Base-by-base conservation (phyloP, 1,284 basidiomycete genomes). In the Trichosporon ovoides region DNA sequence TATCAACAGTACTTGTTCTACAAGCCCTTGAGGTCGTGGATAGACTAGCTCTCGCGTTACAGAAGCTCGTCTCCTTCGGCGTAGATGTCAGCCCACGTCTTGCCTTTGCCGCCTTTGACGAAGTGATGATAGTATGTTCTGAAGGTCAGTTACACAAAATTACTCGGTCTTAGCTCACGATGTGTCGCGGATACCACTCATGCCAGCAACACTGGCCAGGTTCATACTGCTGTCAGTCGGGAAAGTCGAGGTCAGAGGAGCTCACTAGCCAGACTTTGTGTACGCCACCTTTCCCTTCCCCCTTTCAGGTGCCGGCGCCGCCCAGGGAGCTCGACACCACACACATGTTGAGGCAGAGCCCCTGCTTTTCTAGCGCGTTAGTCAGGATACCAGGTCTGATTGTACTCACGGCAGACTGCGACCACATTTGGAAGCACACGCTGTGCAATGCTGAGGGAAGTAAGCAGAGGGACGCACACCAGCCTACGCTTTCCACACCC, bases 401-500 rank as follows among this genome's bases (percentile, higher is more conserved):
- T 19, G 18, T 19, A 66, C 68, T 58, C 38, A 69, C 70, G 12
- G 64, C 65, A 28, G 68, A 67, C 2, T 37, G 48, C 1, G 63
- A 59, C 71, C 71, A 73, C 66, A 68, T 70, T 3, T 59, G 37
- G 57, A 72, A 72, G 53, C 71, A 73, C 56, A 68, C 54, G 19
- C 38, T 59, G 48, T 73, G 71, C 16, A 72, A 56, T 7, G 67
- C 71, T 73, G 53, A 7, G 9, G 4, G 10, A 9, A 14, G 34
- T 22, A 6, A 22, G 49, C 4, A 2, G 3, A 14, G 16, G 16
- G 12, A 3, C 14, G 3, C 9, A 3, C 7, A 10, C 7, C n/a
- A 18, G 61, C 69, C 55, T 22, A 72, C 71, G 63, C 38, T 68
- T 70, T 1, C 72, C 72, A 36, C 72, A 74, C 22, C 72, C 72